Evolutionary conservation across 228 moss, liverwort and hornwort species (phyloP).

Genomic region (Sphagnum fallax): DNA sequence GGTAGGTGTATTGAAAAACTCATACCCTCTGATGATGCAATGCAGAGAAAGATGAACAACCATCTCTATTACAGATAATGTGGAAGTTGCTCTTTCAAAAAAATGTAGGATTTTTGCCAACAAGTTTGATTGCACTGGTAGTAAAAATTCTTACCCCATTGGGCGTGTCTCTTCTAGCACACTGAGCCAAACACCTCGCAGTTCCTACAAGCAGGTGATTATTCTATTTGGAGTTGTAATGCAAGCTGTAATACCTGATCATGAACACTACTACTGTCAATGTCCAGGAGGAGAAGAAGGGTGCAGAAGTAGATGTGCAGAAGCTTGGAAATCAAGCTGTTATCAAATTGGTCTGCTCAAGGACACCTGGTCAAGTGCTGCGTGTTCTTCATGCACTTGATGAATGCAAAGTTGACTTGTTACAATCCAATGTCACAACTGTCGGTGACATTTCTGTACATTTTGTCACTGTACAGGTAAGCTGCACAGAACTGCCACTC

Average conservation of each 20-base stretch:
- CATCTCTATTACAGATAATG: not conserved
- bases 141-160: too few species aligned
- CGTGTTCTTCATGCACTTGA: constrained; percentile 75
- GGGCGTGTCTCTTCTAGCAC: too few species aligned
- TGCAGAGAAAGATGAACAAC: not conserved
- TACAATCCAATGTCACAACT: constrained; percentile 84
- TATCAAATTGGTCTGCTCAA: constrained; percentile 77
- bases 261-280: not conserved
- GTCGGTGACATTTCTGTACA: constrained; percentile 72
- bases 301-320: constrained; percentile 67
- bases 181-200: not conserved
- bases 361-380: constrained; percentile 60
- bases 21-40: not conserved
- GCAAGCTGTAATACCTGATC: not conserved
- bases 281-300: constrained; percentile 17
- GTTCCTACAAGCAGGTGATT: not conserved
- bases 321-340: constrained; percentile 78
- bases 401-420: constrained; percentile 79
- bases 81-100: not conserved
- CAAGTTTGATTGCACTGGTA: too few species aligned
- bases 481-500: not conserved
- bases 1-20: not conserved
- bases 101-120: too few species aligned
- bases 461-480: constrained; percentile 85
- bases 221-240: not conserved